Evolutionary conservation across 192 early-diverging fungal species (phyloP), one percentile per base, ranked within the genome.

Genomic region (Coemansia javaensis): DNA sequence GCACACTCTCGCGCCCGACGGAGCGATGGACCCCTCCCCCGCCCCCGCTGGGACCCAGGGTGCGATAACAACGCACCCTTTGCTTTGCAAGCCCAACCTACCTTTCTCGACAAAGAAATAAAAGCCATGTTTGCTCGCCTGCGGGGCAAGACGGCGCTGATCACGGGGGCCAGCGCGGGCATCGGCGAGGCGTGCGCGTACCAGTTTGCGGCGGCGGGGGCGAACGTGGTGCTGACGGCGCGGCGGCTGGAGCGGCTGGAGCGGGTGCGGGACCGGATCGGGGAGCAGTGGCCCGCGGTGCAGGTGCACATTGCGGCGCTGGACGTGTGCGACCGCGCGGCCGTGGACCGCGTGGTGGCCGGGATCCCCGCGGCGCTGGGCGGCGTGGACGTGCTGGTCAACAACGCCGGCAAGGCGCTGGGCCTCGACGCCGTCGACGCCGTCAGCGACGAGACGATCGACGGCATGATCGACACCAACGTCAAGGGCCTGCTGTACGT

Each of bases 391-490:
- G 76, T 94, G 0, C 67, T 97, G 16, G 83, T 97, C 9, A 94
- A 96, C 79, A 94, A 94, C 63, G 91, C 90, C 11, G 92, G 92
- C 2, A 59, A 90, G 13, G 88, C 81, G 0, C 49, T 88, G 56
- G 90, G 91, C 7, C 40, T 86, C 14, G 86, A 90, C 24, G 71
- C 77, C 2, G 50, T 94, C n/a, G 79, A 65, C 22, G 66, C 78
- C 2, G 64, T 87, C 6, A 48, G 75, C 5, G 69, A 69, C n/a
- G 79, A 84, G 1, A 78, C 71, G 12, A 81, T 88, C 51, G 80
- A 93, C 40, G 68, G 79, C n/a, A 85, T 91, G 77, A 59, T 96
- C 32, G 87, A 89, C 44, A 93, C 90, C 37, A 97, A 97, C 63
- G 80, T 97, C 47, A 93, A 92, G 60, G 91, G 91, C 0, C 66